Evolutionary conservation across 257 asterid species (phyloP).

Genomic region (Echites panduratus): DNA sequence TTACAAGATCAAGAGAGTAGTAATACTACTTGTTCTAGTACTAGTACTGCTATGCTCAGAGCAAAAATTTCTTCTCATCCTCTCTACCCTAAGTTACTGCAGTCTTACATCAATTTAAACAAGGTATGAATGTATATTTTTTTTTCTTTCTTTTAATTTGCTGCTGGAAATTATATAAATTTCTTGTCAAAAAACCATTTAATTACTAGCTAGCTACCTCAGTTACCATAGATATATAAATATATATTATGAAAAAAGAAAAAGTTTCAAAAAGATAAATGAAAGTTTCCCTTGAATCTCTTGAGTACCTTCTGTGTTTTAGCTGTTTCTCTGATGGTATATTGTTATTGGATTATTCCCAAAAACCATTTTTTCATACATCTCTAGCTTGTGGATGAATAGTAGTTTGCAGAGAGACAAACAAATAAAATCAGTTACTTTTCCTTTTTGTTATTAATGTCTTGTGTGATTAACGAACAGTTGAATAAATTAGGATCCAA

Average conservation of each 20-base stretch:
- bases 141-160: too few species aligned
- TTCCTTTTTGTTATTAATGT: not conserved
- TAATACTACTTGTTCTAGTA: not conserved
- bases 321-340: not conserved
- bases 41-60: conserved; percentile 11
- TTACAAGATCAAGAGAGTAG: conserved; percentile 1
- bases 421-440: not conserved
- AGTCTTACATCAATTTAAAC: conserved; percentile 49
- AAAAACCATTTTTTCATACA: not conserved
- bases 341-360: not conserved
- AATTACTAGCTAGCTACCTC: too few species aligned
- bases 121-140: conserved; percentile 36
- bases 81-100: conserved; percentile 42
- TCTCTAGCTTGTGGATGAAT: not conserved
- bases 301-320: not conserved
- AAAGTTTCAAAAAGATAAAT: too few species aligned
- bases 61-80: conserved; percentile 61
- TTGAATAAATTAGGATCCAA: too few species aligned
- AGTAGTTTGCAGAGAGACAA: not conserved
- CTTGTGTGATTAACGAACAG: not conserved
- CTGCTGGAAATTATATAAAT: too few species aligned
- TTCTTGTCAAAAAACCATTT: too few species aligned
- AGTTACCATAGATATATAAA: too few species aligned
- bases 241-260: not conserved
- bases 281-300: not conserved